Evolutionary conservation across 2,329 filamentous ascomycete genomes (phyloP).

Genomic region (Ceratocystiopsis sp.): DNA sequence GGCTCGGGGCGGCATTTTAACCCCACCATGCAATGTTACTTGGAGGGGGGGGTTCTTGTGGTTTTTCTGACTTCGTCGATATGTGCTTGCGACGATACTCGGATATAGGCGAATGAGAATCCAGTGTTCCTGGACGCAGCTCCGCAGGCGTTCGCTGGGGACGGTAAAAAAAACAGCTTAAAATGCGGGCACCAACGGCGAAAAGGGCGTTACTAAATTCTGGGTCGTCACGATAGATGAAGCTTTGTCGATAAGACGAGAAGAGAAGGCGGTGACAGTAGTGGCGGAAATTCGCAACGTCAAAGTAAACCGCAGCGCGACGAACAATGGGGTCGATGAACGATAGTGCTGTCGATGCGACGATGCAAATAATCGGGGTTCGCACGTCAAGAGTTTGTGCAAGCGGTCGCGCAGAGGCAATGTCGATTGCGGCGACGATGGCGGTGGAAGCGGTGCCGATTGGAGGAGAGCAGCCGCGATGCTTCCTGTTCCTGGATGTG

Average conservation of each 20-base stretch:
- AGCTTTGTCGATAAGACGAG: constrained; percentile 9
- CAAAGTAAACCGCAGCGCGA: neutral
- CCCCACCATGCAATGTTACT: constrained; percentile 33
- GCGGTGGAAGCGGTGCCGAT: neutral
- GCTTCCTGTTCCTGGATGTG: no score
- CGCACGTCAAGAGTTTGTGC: no score
- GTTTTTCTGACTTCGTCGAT: neutral
- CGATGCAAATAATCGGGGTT: no score
- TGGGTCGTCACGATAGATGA: constrained; percentile 1
- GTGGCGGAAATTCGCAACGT: neutral
- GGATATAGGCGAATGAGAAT: neutral
- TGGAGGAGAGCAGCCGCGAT: no score
- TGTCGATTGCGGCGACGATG: constrained; percentile 1
- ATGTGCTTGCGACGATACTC: neutral
- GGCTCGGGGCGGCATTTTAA: constrained; percentile 75
- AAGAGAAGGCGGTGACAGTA: constrained; percentile 8
- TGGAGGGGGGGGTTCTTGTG: constrained; percentile 1
- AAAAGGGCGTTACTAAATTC: neutral
- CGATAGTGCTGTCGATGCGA: no score
- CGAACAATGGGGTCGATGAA: no score
- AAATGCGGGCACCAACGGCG: constrained; percentile 6
- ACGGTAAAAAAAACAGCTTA: neutral
- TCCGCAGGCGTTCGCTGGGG: neutral
- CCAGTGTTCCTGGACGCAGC: neutral
- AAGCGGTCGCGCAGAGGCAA: neutral